phyloP scores from a whole-genome alignment of 2,329 filamentous ascomycete genomes.

The Botryotinia narcissicola region DNA sequence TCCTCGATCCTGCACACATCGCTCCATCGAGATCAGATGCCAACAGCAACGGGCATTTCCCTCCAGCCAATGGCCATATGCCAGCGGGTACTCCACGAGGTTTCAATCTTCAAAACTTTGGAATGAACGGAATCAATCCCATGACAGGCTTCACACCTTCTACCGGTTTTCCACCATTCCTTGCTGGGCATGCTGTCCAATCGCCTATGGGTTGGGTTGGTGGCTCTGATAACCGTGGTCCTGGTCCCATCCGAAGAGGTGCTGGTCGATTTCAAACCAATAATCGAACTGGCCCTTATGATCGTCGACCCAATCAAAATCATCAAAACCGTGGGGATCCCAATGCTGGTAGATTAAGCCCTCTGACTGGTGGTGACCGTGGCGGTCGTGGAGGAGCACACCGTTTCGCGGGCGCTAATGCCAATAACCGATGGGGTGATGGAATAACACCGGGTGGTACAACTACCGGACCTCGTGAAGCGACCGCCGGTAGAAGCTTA shows the following conservation, averaged over 20 bases:
- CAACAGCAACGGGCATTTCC: slow-evolving; percentile 95
- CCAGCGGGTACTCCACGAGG: slow-evolving; percentile 84
- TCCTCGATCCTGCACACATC: slow-evolving; percentile 91
- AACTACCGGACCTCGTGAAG: slow-evolving; percentile 81
- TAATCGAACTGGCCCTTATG: slow-evolving; percentile 67
- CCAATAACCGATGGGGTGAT: slow-evolving; percentile 66
- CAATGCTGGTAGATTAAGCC: slow-evolving; percentile 48
- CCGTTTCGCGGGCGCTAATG: slow-evolving; percentile 44
- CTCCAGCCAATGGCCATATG: slow-evolving; percentile 71
- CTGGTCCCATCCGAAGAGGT: slow-evolving; percentile 67
- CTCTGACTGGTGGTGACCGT: slow-evolving; percentile 40
- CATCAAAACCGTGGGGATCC: slow-evolving; percentile 47
- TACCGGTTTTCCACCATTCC: slow-evolving; percentile 53
- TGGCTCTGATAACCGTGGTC: slow-evolving; percentile 51
- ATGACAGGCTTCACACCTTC: slow-evolving; percentile 56
- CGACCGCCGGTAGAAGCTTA: slow-evolving; percentile 85
- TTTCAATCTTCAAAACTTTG: slow-evolving; percentile 79
- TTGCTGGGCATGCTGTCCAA: slow-evolving; percentile 47
- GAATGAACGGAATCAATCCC: slow-evolving; percentile 54
- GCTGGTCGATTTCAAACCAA: slow-evolving; percentile 61
- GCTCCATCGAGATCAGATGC: slow-evolving; percentile 89
- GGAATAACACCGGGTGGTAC: slow-evolving; percentile 67
- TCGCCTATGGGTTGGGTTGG: slow-evolving; percentile 49
- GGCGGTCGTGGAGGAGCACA: slow-evolving; percentile 44
- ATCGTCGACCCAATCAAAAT: slow-evolving; percentile 58